phyloP scores from a whole-genome alignment of 73 alveolate species.

The Stentor coeruleus region DNA sequence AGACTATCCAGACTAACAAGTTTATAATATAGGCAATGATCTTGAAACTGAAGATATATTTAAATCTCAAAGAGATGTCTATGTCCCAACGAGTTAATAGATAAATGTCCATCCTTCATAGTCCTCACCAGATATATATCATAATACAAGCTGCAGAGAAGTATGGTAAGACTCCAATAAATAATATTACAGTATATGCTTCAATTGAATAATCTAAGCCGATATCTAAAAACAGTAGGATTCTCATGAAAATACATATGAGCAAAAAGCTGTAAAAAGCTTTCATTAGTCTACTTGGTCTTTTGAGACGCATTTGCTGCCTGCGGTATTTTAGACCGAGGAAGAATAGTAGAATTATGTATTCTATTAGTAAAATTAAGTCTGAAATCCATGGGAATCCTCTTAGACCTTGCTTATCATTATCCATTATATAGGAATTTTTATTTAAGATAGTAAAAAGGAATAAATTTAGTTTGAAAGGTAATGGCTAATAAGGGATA shows the following conservation, averaged over 20 bases:
- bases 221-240: neutral
- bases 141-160: neutral
- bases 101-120: neutral
- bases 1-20: neutral
- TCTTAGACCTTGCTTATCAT: too few relatives aligned
- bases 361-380: neutral
- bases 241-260: neutral
- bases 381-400: neutral
- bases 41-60: neutral
- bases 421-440: too few relatives aligned
- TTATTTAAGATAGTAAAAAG: too few relatives aligned
- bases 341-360: neutral
- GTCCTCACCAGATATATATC: neutral
- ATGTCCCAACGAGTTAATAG: conserved; percentile 8
- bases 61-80: neutral
- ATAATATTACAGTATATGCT: neutral
- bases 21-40: too few relatives aligned
- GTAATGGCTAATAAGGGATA: too few relatives aligned
- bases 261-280: neutral
- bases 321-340: neutral
- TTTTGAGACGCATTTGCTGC: neutral
- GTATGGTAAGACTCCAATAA: neutral
- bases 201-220: neutral
- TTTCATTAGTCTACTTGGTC: neutral
- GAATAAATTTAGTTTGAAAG: too few relatives aligned